Evolutionary conservation across 257 asterid species (phyloP).

Genomic region (Lycium ferocissimum): DNA sequence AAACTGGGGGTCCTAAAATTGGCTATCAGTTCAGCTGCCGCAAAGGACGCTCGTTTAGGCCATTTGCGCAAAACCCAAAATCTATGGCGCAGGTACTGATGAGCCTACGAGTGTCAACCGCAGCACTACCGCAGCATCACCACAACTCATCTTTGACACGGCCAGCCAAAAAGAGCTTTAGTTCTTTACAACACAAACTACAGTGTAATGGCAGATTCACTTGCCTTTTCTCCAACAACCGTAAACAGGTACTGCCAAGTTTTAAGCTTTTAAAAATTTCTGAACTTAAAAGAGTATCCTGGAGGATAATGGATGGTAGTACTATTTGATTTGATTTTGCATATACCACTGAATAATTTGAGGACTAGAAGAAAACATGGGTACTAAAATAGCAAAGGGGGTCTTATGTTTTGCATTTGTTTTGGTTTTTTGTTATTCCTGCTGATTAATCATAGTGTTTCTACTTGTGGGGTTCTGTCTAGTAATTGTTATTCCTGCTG

Average conservation of each 20-base stretch:
- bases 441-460: neutral
- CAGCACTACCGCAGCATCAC: conserved; percentile 39
- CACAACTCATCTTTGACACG: conserved; percentile 37
- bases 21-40: too few species aligned
- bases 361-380: too few species aligned
- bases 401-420: neutral
- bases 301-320: too few species aligned
- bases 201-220: conserved; percentile 57
- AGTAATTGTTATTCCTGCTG: neutral
- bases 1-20: too few species aligned
- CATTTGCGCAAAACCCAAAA: neutral
- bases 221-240: conserved; percentile 78
- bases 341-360: too few species aligned
- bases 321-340: too few species aligned
- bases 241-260: conserved; percentile 64
- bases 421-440: neutral
- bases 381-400: too few species aligned
- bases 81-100: conserved; percentile 70
- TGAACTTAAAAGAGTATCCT: too few species aligned
- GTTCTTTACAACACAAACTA: conserved; percentile 48
- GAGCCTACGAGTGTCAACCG: conserved; percentile 46
- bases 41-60: too few species aligned
- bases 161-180: conserved; percentile 42
- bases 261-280: neutral
- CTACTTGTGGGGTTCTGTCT: neutral